Percentiles rank a stretch among this genome's conserved stretches.
phyloP scores from a whole-genome alignment of 2,329 filamentous ascomycete genomes.

The Aaosphaeria arxii region DNA sequence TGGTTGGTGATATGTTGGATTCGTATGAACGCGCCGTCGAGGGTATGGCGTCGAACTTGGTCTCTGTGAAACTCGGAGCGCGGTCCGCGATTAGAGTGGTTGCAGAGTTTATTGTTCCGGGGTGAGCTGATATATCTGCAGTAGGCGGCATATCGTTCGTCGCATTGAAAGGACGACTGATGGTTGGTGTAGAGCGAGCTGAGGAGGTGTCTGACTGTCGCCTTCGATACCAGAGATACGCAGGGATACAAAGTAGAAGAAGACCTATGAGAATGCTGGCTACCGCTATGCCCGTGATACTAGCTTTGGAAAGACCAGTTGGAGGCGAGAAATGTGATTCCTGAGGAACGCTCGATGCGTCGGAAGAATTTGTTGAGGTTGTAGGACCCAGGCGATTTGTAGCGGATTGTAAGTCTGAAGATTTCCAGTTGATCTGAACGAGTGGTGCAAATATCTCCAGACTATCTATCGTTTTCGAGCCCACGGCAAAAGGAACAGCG shows the following conservation, averaged over 20 bases:
- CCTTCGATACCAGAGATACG: constrained; percentile 3
- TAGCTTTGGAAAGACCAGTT: constrained; percentile 1
- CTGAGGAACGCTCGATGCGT: too few relatives aligned
- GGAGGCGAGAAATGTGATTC: too few relatives aligned
- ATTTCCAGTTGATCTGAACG: constrained; percentile 16
- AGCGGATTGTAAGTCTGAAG: constrained; percentile 5
- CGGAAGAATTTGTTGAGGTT: too few relatives aligned
- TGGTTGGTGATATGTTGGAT: too few relatives aligned
- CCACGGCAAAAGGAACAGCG: constrained; percentile 7
- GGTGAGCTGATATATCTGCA: too few relatives aligned
- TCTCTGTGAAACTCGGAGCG: too few relatives aligned
- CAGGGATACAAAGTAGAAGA: neutral
- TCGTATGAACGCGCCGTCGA: too few relatives aligned
- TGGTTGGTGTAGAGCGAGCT: neutral
- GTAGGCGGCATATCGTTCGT: neutral
- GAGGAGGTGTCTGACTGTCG: neutral
- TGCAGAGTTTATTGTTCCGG: too few relatives aligned
- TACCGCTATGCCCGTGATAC: constrained; percentile 6
- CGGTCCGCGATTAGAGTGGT: too few relatives aligned
- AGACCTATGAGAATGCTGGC: neutral
- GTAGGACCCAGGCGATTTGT: neutral
- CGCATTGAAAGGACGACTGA: neutral
- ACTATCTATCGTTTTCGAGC: constrained; percentile 2
- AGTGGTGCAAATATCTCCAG: constrained; percentile 15
- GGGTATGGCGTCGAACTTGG: too few relatives aligned